Conservation (phyloP, 768 basidiomycete genomes). For the Pisolithus marmoratus region DNA sequence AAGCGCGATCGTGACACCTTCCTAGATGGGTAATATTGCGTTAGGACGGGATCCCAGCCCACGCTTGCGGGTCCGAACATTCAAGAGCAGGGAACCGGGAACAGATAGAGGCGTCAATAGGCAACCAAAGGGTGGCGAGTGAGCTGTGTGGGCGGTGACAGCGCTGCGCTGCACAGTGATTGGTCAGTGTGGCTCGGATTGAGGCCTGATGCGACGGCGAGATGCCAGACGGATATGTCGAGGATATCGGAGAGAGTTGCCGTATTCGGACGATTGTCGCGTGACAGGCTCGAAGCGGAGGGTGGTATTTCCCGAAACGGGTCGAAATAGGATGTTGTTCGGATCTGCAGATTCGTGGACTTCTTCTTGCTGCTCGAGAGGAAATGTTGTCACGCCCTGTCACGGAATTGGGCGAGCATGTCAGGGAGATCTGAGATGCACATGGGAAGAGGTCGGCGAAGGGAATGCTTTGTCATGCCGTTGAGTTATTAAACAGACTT, state of each 20-base stretch:
- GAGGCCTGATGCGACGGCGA: neutral
- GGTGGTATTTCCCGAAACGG: slow-evolving; percentile 4
- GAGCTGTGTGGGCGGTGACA: neutral
- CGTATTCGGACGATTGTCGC: slow-evolving; percentile 2
- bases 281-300: slow-evolving; percentile 6
- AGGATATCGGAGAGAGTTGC: no score
- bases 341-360: slow-evolving; percentile 29
- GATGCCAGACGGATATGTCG: neutral
- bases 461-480: slow-evolving; percentile 11
- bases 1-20: neutral
- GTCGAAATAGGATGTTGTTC: slow-evolving; percentile 19
- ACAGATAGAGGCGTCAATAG: neutral
- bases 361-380: slow-evolving; percentile 1
- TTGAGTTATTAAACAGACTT: slow-evolving; percentile 19
- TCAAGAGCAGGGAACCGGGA: neutral
- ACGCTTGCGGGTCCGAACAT: neutral
- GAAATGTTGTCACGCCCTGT: slow-evolving; percentile 11
- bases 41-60: neutral
- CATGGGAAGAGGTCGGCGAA: slow-evolving; percentile 8
- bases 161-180: neutral
- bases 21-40: neutral
- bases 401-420: slow-evolving; percentile 10
- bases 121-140: neutral
- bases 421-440: slow-evolving; percentile 7
- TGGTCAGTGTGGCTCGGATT: neutral